phyloP scores from a whole-genome alignment of 192 early-diverging fungal species.

The Gamsiella multidivaricata region DNA sequence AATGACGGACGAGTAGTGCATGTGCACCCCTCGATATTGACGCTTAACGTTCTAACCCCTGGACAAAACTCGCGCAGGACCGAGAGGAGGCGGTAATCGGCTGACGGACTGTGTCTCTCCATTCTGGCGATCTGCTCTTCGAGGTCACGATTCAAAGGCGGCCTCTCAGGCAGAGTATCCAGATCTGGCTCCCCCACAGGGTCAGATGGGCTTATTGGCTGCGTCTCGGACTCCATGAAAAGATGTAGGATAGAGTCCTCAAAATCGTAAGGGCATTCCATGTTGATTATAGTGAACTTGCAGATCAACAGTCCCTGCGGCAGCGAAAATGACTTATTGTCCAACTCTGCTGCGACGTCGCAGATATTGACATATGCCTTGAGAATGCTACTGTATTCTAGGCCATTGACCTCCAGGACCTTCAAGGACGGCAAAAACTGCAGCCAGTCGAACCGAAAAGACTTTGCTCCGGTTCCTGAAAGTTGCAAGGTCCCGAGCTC shows the following conservation, averaged over 20 bases:
- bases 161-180: too few species aligned
- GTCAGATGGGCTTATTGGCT: too few species aligned
- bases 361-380: neutral
- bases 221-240: neutral
- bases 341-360: neutral
- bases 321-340: too few species aligned
- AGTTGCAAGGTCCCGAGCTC: conserved; percentile 7
- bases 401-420: neutral
- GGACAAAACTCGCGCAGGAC: neutral
- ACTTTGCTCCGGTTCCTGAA: neutral
- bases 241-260: neutral
- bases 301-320: neutral
- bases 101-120: too few species aligned
- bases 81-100: neutral
- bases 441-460: conserved; percentile 12
- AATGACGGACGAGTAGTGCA: too few species aligned
- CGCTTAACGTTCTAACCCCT: neutral
- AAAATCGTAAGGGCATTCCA: neutral
- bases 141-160: too few species aligned
- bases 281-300: conserved; percentile 7
- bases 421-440: neutral
- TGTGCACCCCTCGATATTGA: neutral
- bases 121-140: too few species aligned
- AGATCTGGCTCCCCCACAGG: too few species aligned
- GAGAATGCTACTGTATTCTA: neutral